Conservation (phyloP, 2,329 filamentous ascomycete species). For the Coniochaeta prunicola region DNA sequence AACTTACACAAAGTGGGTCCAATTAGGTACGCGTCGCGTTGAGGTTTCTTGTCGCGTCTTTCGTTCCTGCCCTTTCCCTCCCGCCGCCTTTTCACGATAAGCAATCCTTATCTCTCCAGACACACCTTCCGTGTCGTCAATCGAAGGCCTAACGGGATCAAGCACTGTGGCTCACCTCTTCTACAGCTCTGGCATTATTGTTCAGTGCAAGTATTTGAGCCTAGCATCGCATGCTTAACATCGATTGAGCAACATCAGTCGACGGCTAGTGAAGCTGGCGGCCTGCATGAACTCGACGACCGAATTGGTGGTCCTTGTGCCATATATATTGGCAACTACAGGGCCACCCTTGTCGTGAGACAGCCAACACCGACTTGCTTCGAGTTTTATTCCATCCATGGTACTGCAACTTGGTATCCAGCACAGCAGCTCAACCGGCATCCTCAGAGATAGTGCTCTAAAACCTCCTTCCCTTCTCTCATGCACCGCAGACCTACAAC, state of each 20-base stretch:
- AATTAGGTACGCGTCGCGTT: not conserved
- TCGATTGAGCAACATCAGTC: too few species aligned
- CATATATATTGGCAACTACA: slow-evolving; percentile 21
- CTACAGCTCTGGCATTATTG: too few species aligned
- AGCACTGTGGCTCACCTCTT: not conserved
- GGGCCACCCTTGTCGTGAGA: slow-evolving; percentile 6
- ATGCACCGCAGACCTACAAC: not conserved
- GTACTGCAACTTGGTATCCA: slow-evolving; percentile 5
- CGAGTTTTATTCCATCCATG: not conserved
- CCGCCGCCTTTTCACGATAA: not conserved
- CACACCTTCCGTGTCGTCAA: not conserved
- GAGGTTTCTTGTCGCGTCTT: not conserved
- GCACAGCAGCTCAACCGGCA: not conserved
- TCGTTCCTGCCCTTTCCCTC: not conserved
- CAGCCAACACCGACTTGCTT: not conserved
- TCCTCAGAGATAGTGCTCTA: not conserved
- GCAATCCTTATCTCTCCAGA: not conserved
- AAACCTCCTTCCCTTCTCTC: not conserved
- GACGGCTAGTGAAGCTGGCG: slow-evolving; percentile 3
- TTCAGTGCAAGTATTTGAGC: too few species aligned
- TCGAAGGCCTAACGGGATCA: not conserved
- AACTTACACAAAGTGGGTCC: slow-evolving; percentile 1
- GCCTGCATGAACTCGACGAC: slow-evolving; percentile 12
- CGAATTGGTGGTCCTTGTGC: slow-evolving; percentile 15
- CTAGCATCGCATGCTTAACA: too few species aligned